A percentile compares a stretch with the other conserved stretches of the same genome.
These are phyloP conservation scores for Sphaerulina musiva DNA, from an alignment of 2,329 filamentous ascomycete genomes.

Conservation along the genomic window DNA sequence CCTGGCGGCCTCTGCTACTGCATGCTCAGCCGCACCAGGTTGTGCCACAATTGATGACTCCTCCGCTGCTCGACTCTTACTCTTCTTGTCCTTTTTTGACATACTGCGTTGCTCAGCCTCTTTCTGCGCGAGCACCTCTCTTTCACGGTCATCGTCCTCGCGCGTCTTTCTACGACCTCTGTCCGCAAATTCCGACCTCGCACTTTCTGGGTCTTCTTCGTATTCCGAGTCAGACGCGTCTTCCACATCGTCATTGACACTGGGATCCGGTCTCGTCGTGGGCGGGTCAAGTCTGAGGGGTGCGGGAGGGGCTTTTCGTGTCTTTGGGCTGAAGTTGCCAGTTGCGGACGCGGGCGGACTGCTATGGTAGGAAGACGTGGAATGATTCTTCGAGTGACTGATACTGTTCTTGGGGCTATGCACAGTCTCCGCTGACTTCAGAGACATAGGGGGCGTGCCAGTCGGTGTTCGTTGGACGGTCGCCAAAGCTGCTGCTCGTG, in stretches of 20 bases:
- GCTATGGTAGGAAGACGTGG: slow-evolving; percentile 13
- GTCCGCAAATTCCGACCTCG: slow-evolving; percentile 27
- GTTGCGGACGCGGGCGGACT: slow-evolving; percentile 18
- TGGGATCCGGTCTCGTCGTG: slow-evolving; percentile 13
- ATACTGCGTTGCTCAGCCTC: slow-evolving; percentile 60
- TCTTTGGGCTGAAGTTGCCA: slow-evolving; percentile 23
- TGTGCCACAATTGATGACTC: slow-evolving; percentile 9
- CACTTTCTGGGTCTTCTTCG: slow-evolving; percentile 59
- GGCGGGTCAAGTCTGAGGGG: slow-evolving; percentile 60
- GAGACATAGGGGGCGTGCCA: slow-evolving; percentile 23
- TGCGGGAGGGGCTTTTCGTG: slow-evolving; percentile 76
- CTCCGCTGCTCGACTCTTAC: slow-evolving; percentile 41
- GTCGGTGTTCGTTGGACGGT: slow-evolving; percentile 15
- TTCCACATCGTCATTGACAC: slow-evolving; percentile 32
- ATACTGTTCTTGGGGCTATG: slow-evolving; percentile 10
- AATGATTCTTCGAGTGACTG: slow-evolving; percentile 13
- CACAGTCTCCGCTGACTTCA: slow-evolving; percentile 16
- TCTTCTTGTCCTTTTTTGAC: slow-evolving; percentile 64
- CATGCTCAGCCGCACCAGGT: slow-evolving; percentile 10
- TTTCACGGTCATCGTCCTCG: slow-evolving; percentile 76
- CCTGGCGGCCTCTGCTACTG: slow-evolving; percentile 7
- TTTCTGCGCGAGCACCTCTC: slow-evolving; percentile 60
- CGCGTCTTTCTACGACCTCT: slow-evolving; percentile 76
- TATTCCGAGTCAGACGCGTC: slow-evolving; percentile 70
- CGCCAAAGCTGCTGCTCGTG: slow-evolving; percentile 7